Base-by-base conservation (phyloP, 202 grass and related monocot genomes). In the Sporobolus alterniflorus region DNA sequence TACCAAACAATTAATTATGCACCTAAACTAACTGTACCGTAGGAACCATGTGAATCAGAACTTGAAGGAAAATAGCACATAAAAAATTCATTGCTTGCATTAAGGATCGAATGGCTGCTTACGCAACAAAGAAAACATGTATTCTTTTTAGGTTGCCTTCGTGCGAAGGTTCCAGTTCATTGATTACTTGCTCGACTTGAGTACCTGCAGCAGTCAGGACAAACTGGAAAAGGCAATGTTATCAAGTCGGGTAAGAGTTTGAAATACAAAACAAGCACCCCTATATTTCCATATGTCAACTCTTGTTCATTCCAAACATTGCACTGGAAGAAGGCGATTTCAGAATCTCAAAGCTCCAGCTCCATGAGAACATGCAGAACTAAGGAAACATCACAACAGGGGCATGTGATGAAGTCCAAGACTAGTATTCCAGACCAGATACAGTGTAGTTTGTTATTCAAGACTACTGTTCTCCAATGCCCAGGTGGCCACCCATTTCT, bases 131-230 rank as follows among this genome's bases (percentile, higher is more conserved):
- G 75, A 99, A 99, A 66, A 99, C 75, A 74, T 79, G 93, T 82
- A 99, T 67, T 89, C 92, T 94, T 83, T 82, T 87, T 77, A 89
- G 87, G 77, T 89, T 73, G 73, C 88, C 93, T 87, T 84, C 85
- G 51, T 89, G 90, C 25, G 55, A 85, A 89, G 73, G 84, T 83
- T 67, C 80, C 56, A 85, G 26, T 52, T 65, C 84, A 92, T 80
- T 67, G 78, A 99, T 92, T 77, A 85, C 85, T 80, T 91, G 67
- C 74, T 96, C 89, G 59, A 57, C 83, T 89, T 81, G 67, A 69
- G 91, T 94, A 61, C 96, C 96, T 82, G 93, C 88, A 82, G 96
- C 93, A 59, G 93, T 92, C 87, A 99, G 82, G 69, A 99, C 96
- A 88, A 99, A 96, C 96, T 96, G 71, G 43, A 92, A 85, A 69